Evolutionary conservation across 441 rosid genomes (phyloP).

Genomic region (Populus hybrid): DNA sequence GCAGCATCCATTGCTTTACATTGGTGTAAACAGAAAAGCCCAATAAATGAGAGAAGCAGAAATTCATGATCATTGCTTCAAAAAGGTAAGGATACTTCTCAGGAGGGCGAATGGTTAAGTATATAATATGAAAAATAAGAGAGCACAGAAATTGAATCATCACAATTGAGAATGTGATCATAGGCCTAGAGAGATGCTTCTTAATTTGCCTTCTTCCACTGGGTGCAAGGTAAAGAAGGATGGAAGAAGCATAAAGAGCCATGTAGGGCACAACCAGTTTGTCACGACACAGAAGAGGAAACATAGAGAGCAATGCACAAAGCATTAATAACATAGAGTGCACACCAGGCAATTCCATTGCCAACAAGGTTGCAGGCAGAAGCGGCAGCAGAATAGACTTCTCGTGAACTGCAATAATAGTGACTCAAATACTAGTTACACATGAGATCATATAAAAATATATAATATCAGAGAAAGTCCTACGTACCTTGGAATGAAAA

Average conservation of each 20-base stretch:
- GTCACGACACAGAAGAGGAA: slow-evolving; percentile 83
- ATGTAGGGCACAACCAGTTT: slow-evolving; percentile 64
- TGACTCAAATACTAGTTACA: slow-evolving; percentile 4
- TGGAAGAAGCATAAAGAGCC: slow-evolving; percentile 45
- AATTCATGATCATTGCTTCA: slow-evolving; percentile 82
- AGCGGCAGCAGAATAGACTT: slow-evolving; percentile 90
- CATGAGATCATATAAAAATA: slow-evolving; percentile 4
- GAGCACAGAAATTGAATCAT: slow-evolving; percentile 43
- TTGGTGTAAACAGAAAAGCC: slow-evolving; percentile 55
- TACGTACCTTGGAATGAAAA: slow-evolving; percentile 82
- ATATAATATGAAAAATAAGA: slow-evolving; percentile 56
- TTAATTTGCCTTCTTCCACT: slow-evolving; percentile 21
- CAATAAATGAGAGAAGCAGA: slow-evolving; percentile 66
- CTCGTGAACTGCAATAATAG: slow-evolving; percentile 72
- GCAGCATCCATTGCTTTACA: slow-evolving; percentile 58
- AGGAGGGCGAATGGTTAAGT: slow-evolving; percentile 63
- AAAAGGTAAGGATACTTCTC: slow-evolving; percentile 74
- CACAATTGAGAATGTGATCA: slow-evolving; percentile 15
- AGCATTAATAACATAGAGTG: slow-evolving; percentile 50
- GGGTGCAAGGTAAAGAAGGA: slow-evolving; percentile 50
- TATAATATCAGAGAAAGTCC: slow-evolving; percentile 1
- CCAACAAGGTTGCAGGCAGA: slow-evolving; percentile 73
- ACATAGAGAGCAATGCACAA: slow-evolving; percentile 78
- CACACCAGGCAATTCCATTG: slow-evolving; percentile 51
- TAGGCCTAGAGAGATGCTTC: slow-evolving; percentile 21